Evolutionary conservation across 345 rosid genomes (phyloP), one percentile per base, ranked within the genome.

Genomic region (Ceriops decandra): DNA sequence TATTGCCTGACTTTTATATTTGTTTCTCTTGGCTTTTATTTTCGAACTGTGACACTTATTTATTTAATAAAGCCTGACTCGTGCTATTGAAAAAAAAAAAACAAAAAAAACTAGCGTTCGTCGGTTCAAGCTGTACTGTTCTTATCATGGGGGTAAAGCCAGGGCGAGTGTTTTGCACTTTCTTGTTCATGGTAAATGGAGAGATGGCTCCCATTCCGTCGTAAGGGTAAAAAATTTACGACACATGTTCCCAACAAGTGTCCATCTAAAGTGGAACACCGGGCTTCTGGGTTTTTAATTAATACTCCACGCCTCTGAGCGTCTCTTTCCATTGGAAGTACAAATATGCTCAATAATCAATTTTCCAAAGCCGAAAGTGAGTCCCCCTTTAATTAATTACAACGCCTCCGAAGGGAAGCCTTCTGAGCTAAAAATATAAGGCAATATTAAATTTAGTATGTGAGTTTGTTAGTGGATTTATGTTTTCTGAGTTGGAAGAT

Each of bases 241-340:
- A 31, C 72, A 66, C 72, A 52, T 17, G 65, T 68, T 61, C 60
- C 68, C 63, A 74, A 57, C 54, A 22, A 51, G 62, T 68, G 82
- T 74, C 62, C 54, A 65, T 75, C 38, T 58, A 59, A 68, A 70
- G 79, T 67, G 79, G 82, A 74, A 74, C 82, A 71, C 13, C n/a
- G 61, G 63, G 52, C 21, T 68, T 74, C 67, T 58, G 53, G 66
- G 63, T 0, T 24, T 33, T 31, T 46, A 64, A 64, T 57, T 42
- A 71, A 71, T 59, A 72, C 52, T 52, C 30, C 33, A 32, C 65
- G 33, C 69, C 51, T 16, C 35, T 15, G 1, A 9, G 9, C 35
- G 20, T 57, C 73, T 62, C 63, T 63, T 56, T 46, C 68, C 62
- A 38, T 36, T 63, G 7, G 53, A 62, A 32, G 51, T 32, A 60